Evolutionary conservation across 768 basidiomycete genomes (phyloP).

Genomic region (Mycena vitilis): DNA sequence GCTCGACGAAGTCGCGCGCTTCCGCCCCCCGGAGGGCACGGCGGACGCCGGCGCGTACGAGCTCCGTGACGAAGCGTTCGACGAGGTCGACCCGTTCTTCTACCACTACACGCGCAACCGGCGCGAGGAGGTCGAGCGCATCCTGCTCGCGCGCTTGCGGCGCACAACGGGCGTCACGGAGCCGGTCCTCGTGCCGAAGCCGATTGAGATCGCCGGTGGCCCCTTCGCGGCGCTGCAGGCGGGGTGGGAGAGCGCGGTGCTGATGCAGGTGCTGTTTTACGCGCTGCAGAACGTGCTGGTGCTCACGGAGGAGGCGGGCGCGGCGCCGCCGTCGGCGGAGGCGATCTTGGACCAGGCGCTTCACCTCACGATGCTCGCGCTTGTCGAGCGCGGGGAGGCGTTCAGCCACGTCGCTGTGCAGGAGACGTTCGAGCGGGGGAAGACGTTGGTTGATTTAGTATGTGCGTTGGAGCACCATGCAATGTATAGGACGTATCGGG

Average conservation of each 20-base stretch:
- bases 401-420: slow-evolving; percentile 71
- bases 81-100: slow-evolving; percentile 95
- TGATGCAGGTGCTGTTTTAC: slow-evolving; percentile 88
- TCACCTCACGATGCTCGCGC: slow-evolving; percentile 86
- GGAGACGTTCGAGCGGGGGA: slow-evolving; percentile 67
- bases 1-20: slow-evolving; percentile 81
- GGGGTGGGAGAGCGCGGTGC: slow-evolving; percentile 74
- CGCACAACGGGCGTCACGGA: slow-evolving; percentile 72
- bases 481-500: slow-evolving; percentile 76
- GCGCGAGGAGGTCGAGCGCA: slow-evolving; percentile 88
- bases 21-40: slow-evolving; percentile 82
- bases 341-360: slow-evolving; percentile 91
- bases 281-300: slow-evolving; percentile 80
- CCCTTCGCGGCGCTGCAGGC: slow-evolving; percentile 77
- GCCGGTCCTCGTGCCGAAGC: slow-evolving; percentile 80
- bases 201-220: slow-evolving; percentile 70
- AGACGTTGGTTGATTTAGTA: slow-evolving; percentile 77
- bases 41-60: slow-evolving; percentile 90
- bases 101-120: slow-evolving; percentile 96
- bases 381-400: slow-evolving; percentile 73
- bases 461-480: slow-evolving; percentile 84
- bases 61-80: slow-evolving; percentile 83
- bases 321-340: slow-evolving; percentile 82
- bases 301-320: slow-evolving; percentile 67
- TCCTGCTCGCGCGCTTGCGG: slow-evolving; percentile 74